A percentile compares a stretch with the other conserved stretches of the same genome.
phyloP scores from a whole-genome alignment of 2,329 filamentous ascomycete genomes.

The Aaosphaeria arxii region DNA sequence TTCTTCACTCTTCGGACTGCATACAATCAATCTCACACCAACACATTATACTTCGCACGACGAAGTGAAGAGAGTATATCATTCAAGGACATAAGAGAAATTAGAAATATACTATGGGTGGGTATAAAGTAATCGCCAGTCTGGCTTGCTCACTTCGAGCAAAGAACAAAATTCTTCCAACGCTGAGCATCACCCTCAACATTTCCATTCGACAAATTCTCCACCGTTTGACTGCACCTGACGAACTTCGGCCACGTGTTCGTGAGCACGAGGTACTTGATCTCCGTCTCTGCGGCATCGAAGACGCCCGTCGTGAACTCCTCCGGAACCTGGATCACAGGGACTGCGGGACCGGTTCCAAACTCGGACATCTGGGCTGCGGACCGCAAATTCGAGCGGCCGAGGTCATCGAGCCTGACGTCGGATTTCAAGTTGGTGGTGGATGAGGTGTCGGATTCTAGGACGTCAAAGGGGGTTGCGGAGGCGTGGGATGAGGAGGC shows the following conservation, averaged over 20 bases:
- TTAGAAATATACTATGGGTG: too few species aligned
- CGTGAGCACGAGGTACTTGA: slow-evolving; percentile 34
- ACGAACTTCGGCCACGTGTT: slow-evolving; percentile 38
- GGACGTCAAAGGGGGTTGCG: slow-evolving; percentile 27
- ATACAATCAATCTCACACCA: too few species aligned
- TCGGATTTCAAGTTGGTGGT: slow-evolving; percentile 12
- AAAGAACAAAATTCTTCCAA: too few species aligned
- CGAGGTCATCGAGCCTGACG: slow-evolving; percentile 22
- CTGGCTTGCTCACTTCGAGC: too few species aligned
- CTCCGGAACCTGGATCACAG: slow-evolving; percentile 18
- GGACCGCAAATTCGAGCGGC: slow-evolving; percentile 26
- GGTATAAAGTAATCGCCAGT: too few species aligned
- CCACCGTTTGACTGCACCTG: slow-evolving; percentile 1
- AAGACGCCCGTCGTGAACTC: slow-evolving; percentile 25
- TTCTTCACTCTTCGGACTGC: too few species aligned
- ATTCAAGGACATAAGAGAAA: too few species aligned
- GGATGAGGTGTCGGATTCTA: slow-evolving; percentile 14
- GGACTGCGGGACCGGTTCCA: slow-evolving; percentile 13
- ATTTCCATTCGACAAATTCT: too few species aligned
- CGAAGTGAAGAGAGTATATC: too few species aligned
- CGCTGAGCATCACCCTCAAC: too few species aligned
- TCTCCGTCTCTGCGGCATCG: slow-evolving; percentile 27
- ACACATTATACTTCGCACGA: too few species aligned
- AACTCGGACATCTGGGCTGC: slow-evolving; percentile 18
- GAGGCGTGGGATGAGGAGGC: slow-evolving; percentile 15